Evolutionary conservation across 1,284 basidiomycete species (phyloP).

Genomic region (Cutaneotrichosporon mucoides): DNA sequence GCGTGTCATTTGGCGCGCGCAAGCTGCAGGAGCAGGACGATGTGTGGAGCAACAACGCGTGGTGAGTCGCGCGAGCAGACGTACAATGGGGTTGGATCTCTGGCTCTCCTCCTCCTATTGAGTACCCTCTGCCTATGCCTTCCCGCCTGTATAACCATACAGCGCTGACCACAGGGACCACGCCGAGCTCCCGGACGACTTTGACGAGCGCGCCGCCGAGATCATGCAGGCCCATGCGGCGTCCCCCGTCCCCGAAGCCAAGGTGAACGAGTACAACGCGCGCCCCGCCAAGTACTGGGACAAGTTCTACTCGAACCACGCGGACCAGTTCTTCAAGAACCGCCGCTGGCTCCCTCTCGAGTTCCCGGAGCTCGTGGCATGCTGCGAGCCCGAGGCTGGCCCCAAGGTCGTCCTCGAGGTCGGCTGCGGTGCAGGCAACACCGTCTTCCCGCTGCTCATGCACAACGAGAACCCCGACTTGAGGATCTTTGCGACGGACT

Average conservation of each 20-base stretch:
- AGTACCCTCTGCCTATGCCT: too few relatives aligned
- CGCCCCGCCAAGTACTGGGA: constrained; percentile 61
- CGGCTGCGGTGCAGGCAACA: constrained; percentile 90
- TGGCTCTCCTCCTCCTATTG: too few relatives aligned
- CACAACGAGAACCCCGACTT: constrained; percentile 79
- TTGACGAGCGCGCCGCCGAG: constrained; percentile 62
- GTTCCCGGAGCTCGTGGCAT: constrained; percentile 76
- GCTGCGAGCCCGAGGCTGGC: constrained; percentile 68
- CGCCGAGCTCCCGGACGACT: constrained; percentile 75
- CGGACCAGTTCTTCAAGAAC: constrained; percentile 76
- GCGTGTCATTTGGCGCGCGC: constrained; percentile 44
- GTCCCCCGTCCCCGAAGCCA: constrained; percentile 62
- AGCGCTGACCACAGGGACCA: constrained; percentile 61
- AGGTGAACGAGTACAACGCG: constrained; percentile 30
- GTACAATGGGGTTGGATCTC: too few relatives aligned
- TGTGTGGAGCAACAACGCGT: constrained; percentile 48
- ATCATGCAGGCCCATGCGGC: constrained; percentile 65
- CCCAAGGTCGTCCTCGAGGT: constrained; percentile 71
- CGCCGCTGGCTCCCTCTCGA: constrained; percentile 91
- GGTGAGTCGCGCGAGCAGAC: constrained; percentile 25
- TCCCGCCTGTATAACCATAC: neutral
- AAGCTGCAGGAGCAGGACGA: constrained; percentile 41
- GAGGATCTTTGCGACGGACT: constrained; percentile 77
- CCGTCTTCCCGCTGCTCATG: constrained; percentile 81
- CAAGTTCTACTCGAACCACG: constrained; percentile 79